phyloP scores from a whole-genome alignment of 352 stramenopile species.

The Pythium vanterpoolii region DNA sequence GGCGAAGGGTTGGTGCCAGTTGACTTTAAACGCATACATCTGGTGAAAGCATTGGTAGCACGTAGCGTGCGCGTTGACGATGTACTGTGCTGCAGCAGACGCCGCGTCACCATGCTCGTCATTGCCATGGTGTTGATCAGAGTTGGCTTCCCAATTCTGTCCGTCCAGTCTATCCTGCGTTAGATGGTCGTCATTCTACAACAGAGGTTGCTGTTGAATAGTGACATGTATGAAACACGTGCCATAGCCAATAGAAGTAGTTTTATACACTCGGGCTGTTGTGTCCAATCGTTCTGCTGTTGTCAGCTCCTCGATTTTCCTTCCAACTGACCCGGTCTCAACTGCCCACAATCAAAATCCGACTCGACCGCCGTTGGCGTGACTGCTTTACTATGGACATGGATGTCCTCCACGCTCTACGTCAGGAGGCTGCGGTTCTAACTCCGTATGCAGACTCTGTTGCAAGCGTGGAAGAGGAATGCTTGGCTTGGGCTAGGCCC shows the following conservation, averaged over 20 bases:
- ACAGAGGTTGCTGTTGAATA: neutral
- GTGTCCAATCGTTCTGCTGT: constrained; percentile 9
- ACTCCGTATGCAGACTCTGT: constrained; percentile 71
- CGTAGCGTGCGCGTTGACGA: neutral
- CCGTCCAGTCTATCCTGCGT: constrained; percentile 1
- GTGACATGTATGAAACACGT: neutral
- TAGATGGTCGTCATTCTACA: neutral
- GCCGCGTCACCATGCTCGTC: constrained; percentile 3
- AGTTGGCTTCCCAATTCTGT: neutral
- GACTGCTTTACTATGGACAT: neutral
- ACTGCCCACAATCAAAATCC: neutral
- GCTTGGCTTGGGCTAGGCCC: constrained; percentile 53
- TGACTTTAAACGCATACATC: neutral
- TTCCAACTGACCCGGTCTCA: neutral
- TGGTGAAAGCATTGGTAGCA: neutral
- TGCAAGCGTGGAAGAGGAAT: constrained; percentile 81
- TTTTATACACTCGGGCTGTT: neutral
- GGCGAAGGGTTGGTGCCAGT: neutral
- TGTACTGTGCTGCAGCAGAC: neutral
- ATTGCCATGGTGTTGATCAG: neutral
- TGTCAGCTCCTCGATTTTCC: neutral
- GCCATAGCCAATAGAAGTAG: neutral
- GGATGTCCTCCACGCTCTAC: constrained; percentile 46
- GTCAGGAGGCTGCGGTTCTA: constrained; percentile 73
- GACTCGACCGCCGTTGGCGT: neutral